Evolutionary conservation across 2,329 filamentous ascomycete genomes (phyloP), one percentile per base, ranked within the genome.

Genomic region (Trichoderma sp.): DNA sequence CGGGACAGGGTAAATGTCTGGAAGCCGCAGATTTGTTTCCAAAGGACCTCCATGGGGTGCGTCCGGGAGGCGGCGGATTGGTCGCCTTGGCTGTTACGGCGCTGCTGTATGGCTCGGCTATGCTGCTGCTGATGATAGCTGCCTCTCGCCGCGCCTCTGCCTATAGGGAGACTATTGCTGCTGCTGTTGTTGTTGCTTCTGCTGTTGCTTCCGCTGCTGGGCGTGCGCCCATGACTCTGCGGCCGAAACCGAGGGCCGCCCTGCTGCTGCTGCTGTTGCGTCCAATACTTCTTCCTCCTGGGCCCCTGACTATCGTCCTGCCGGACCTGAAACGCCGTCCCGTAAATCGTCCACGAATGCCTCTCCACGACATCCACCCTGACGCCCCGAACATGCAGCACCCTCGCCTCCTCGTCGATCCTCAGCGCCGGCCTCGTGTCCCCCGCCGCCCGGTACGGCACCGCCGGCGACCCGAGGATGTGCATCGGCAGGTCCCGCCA

Each of bases 401-500:
- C 66, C 12, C 67, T 58, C 6, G 34, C 61, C 9, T 55, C 62
- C 43, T 71, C 65, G 41, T 77, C 71, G 55, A 77, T 71, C 0
- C 56, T 65, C 9, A 77, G 67, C 30, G 67, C 65, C 3, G 76
- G 74, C 12, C 47, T 66, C 1, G 71, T 72, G 7, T 69, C 63
- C 7, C 73, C 71, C 0, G 72, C 69, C 9, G 76, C 75, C 14
- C 70, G 66, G 34, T 77, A 76, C 2, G 73, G 74, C 14, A 73
- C 74, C 12, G 67, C 69, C 0, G 76, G 76, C 0, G 74, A 71
- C 2, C 71, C 73, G 15, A 78, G 68, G 9, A 78, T 69, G 45
- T 78, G 76, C 1, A 75, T 60, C 14, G 75, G 74, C 7, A 71
- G 62, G 7, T 72, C 63, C 2, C 74, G 71, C 77, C 76, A 78